phyloP scores from a whole-genome alignment of 805 yeast species.

The Danielia oregonensis region DNA sequence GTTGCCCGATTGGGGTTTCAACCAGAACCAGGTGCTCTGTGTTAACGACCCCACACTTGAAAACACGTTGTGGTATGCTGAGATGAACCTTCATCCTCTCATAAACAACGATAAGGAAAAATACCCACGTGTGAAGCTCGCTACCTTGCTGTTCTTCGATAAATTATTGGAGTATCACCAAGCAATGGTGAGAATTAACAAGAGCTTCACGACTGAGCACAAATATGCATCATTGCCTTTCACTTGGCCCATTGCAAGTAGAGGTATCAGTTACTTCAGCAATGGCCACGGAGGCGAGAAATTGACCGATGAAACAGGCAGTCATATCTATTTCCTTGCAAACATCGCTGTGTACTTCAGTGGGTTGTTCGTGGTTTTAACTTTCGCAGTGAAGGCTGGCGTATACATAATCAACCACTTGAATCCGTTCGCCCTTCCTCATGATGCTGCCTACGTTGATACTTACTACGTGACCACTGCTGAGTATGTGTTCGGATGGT shows the following conservation, averaged over 20 bases:
- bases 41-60: slow-evolving; percentile 65
- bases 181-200: slow-evolving; percentile 50
- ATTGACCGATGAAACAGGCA: slow-evolving; percentile 20
- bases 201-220: slow-evolving; percentile 46
- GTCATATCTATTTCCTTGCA: slow-evolving; percentile 57
- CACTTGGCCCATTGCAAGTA: slow-evolving; percentile 57
- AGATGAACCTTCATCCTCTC: slow-evolving; percentile 56
- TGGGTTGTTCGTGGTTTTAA: slow-evolving; percentile 32
- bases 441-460: slow-evolving; percentile 11
- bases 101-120: slow-evolving; percentile 20
- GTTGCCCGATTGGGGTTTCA: slow-evolving; percentile 82
- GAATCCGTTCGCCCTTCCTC: slow-evolving; percentile 27
- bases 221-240: slow-evolving; percentile 39
- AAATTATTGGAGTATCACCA: slow-evolving; percentile 56
- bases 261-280: slow-evolving; percentile 60
- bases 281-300: slow-evolving; percentile 29
- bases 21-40: slow-evolving; percentile 88
- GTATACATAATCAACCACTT: slow-evolving; percentile 20
- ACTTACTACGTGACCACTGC: slow-evolving; percentile 21
- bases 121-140: slow-evolving; percentile 21
- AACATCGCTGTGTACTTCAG: slow-evolving; percentile 57
- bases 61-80: slow-evolving; percentile 73
- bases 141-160: slow-evolving; percentile 40
- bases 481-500: slow-evolving; percentile 53
- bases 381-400: slow-evolving; percentile 18